These are phyloP conservation scores for Cladochytrium replicatum DNA, from an alignment of 192 early-diverging fungal genomes.

Conservation along the genomic window DNA sequence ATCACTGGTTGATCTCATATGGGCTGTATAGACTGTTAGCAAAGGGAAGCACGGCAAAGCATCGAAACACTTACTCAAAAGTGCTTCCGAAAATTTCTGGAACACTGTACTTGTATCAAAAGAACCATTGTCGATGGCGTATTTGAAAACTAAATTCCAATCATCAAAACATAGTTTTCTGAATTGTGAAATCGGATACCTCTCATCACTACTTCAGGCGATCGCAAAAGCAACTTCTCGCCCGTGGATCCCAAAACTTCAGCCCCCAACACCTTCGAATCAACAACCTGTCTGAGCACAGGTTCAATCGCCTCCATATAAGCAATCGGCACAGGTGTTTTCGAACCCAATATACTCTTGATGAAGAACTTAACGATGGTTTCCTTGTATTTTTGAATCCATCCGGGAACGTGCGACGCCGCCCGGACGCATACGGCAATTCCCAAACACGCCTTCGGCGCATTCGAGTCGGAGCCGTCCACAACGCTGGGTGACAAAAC, in stretches of 20 bases:
- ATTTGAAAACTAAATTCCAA: slow-evolving; percentile 40
- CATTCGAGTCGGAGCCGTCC: too few relatives aligned
- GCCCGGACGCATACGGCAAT: too few relatives aligned
- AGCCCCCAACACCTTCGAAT: background rate
- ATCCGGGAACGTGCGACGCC: too few relatives aligned
- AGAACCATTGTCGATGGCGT: slow-evolving; percentile 36
- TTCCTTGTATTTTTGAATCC: slow-evolving; percentile 32
- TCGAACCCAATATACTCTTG: slow-evolving; percentile 24
- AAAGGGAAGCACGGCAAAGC: too few relatives aligned
- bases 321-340: slow-evolving; percentile 12
- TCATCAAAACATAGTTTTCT: slow-evolving; percentile 2
- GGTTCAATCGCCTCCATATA: too few relatives aligned
- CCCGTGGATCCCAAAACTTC: slow-evolving; percentile 54
- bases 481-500: too few relatives aligned
- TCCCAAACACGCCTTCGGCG: too few relatives aligned
- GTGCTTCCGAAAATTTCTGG: slow-evolving; percentile 52
- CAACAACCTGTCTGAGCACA: too few relatives aligned
- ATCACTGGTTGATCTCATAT: slow-evolving; percentile 58
- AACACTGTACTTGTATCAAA: slow-evolving; percentile 56
- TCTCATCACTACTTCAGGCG: slow-evolving; percentile 70
- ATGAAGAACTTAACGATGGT: slow-evolving; percentile 50
- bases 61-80: slow-evolving; percentile 31
- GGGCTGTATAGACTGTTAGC: too few relatives aligned
- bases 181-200: slow-evolving; percentile 19
- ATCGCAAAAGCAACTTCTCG: slow-evolving; percentile 71